Evolutionary conservation across 306 rosid species (phyloP), one percentile per base, ranked within the genome.

Genomic region (Arachis stenosperma): DNA sequence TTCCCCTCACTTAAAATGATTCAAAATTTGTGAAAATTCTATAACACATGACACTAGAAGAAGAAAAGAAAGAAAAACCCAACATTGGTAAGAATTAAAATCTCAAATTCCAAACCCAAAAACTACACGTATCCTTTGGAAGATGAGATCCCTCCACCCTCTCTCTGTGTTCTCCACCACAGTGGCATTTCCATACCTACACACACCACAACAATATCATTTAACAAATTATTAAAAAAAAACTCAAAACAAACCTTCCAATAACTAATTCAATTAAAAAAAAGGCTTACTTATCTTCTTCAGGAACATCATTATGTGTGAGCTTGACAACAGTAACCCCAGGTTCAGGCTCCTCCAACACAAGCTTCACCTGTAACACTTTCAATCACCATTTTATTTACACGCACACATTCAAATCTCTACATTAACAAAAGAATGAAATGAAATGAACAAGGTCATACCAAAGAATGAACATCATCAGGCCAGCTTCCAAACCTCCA

Each of bases 141-240:
- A 94, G 7, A 94, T 91, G 27, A 85, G 97, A 78, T 94, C 99
- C 85, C 97, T 82, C 97, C 98, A 94, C 52, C 98, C 98, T 70
- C 96, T 88, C 75, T 94, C 98, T 0, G 98, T 94, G 77, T 94
- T 94, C 91, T 94, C 98, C 81, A 84, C 95, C 80, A 94, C 98
- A 40, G 97, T 94, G 5, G 96, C 85, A 75, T 94, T 94, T 50
- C 98, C 99, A 74, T 91, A 94, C 77, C 99, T 94, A 88, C 79
- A 57, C 1, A 70, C 27, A 44, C 48, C 48, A 44, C 0, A 41
- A 55, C 65, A 61, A 69, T 30, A 50, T 65, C 55, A 52, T 33
- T 3, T 9, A 37, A 74, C 36, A 37, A n/a, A 44, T 1, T 2
- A 7, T 0, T 48, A 13, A 66, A 11, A 4, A 15, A 30, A 3